Percentiles rank a stretch among this genome's conserved stretches.
Evolutionary conservation across 768 basidiomycete species (phyloP).

Genomic region (Collybia mongolica): DNA sequence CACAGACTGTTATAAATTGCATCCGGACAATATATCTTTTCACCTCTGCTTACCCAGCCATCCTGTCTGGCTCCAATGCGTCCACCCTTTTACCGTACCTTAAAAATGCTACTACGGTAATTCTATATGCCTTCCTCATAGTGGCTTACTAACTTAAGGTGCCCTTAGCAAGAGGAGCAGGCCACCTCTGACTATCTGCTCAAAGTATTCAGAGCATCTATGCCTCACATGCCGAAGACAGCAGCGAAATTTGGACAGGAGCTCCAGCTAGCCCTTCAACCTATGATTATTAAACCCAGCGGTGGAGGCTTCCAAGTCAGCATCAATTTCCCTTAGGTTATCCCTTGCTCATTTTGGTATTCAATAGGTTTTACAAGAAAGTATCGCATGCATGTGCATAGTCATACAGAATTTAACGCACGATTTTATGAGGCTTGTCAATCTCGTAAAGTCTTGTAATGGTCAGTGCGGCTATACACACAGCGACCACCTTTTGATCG

Average conservation of each 20-base stretch:
- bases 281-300: constrained; percentile 88
- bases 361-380: constrained; percentile 80
- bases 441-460: constrained; percentile 84
- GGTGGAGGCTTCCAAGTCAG: constrained; percentile 65
- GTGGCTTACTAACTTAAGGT: neutral
- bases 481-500: neutral
- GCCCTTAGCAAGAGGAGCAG: constrained; percentile 73
- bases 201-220: constrained; percentile 81
- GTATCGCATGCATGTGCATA: constrained; percentile 88
- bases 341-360: constrained; percentile 1
- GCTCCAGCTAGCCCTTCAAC: constrained; percentile 76
- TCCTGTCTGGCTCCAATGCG: constrained; percentile 83
- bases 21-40: constrained; percentile 85
- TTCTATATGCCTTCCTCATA: neutral
- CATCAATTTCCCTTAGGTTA: constrained; percentile 2
- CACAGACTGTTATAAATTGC: constrained; percentile 78
- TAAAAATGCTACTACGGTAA: constrained; percentile 75
- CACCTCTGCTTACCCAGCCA: constrained; percentile 75
- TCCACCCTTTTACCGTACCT: constrained; percentile 88
- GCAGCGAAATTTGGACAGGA: constrained; percentile 87
- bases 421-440: constrained; percentile 76
- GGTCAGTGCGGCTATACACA: constrained; percentile 37
- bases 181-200: constrained; percentile 83
- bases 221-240: constrained; percentile 89
- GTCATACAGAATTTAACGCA: constrained; percentile 85